A percentile compares a stretch with the other conserved stretches of the same genome.
phyloP scores from a whole-genome alignment of 2,329 filamentous ascomycete genomes.

The Cadophora malorum region DNA sequence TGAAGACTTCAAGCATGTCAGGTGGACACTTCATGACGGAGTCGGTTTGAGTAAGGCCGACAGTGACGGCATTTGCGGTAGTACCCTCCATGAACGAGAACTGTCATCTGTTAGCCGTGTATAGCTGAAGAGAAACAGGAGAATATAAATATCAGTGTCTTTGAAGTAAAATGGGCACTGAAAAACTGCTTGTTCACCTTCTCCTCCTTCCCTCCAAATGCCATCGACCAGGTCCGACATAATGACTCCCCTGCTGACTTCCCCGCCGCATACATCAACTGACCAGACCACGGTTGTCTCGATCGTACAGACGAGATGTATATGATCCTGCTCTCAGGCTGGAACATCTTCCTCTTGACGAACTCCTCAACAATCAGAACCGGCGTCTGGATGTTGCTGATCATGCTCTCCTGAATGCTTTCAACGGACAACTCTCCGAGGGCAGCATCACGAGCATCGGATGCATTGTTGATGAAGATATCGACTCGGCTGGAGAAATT shows the following conservation, averaged over 20 bases:
- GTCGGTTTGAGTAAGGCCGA: constrained; percentile 46
- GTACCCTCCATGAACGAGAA: constrained; percentile 48
- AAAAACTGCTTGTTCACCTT: constrained; percentile 25
- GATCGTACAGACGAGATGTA: constrained; percentile 47
- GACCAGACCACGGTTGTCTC: constrained; percentile 45
- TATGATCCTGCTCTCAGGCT: constrained; percentile 46
- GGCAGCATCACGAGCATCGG: constrained; percentile 42
- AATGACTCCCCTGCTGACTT: constrained; percentile 48
- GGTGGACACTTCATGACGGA: constrained; percentile 46
- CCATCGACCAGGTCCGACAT: constrained; percentile 48
- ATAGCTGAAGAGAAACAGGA: background rate
- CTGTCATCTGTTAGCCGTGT: constrained; percentile 25
- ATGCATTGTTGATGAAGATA: constrained; percentile 47
- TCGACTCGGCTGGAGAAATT: constrained; percentile 42
- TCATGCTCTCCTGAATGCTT: constrained; percentile 44
- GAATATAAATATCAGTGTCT: background rate
- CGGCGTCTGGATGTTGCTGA: constrained; percentile 47
- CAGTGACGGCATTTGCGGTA: constrained; percentile 46
- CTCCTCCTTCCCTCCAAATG: constrained; percentile 47
- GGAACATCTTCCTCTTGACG: constrained; percentile 44
- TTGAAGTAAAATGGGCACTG: background rate
- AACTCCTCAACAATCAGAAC: constrained; percentile 48
- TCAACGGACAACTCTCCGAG: constrained; percentile 43
- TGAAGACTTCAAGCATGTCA: constrained; percentile 44
- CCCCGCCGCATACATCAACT: constrained; percentile 46